Evolutionary conservation across 2,329 filamentous ascomycete genomes (phyloP).

Genomic region (Epichloe glyceriae): DNA sequence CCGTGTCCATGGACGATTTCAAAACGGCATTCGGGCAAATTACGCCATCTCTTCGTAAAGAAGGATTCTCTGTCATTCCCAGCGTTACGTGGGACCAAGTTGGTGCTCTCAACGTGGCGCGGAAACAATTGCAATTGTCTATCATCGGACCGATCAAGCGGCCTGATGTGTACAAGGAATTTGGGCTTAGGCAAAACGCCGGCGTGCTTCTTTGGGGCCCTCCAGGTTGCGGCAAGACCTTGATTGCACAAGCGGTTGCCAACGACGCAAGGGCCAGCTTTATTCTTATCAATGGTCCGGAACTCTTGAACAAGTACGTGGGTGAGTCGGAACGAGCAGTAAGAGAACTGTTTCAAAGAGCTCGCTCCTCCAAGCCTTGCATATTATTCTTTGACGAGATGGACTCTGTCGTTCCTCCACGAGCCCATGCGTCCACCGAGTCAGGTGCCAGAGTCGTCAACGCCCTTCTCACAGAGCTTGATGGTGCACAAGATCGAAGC

Average conservation of each 20-base stretch:
- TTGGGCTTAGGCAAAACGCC: constrained; percentile 69
- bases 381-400: constrained; percentile 98
- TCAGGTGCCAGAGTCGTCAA: constrained; percentile 85
- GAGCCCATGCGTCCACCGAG: constrained; percentile 68
- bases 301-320: constrained; percentile 94
- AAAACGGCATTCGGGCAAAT: constrained; percentile 54
- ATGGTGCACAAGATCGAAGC: constrained; percentile 65
- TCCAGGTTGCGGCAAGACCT: constrained; percentile 90
- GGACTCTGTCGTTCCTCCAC: constrained; percentile 77
- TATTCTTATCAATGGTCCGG: constrained; percentile 93
- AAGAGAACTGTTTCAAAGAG: constrained; percentile 80
- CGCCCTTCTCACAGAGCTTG: constrained; percentile 84
- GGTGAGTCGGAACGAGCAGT: constrained; percentile 92
- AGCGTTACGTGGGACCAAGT: constrained; percentile 90
- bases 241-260: constrained; percentile 90
- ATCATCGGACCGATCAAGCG: constrained; percentile 83
- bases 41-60: constrained; percentile 56
- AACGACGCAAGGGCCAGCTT: constrained; percentile 95
- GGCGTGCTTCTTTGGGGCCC: constrained; percentile 94
- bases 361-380: constrained; percentile 75
- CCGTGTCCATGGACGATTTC: constrained; percentile 42
- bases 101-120: constrained; percentile 67
- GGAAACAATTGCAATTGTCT: constrained; percentile 67
- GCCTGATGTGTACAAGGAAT: constrained; percentile 60
- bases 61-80: constrained; percentile 90